Evolutionary conservation across 371 early-diverging fungal genomes (phyloP).

Genomic region (Mortierella sp.): DNA sequence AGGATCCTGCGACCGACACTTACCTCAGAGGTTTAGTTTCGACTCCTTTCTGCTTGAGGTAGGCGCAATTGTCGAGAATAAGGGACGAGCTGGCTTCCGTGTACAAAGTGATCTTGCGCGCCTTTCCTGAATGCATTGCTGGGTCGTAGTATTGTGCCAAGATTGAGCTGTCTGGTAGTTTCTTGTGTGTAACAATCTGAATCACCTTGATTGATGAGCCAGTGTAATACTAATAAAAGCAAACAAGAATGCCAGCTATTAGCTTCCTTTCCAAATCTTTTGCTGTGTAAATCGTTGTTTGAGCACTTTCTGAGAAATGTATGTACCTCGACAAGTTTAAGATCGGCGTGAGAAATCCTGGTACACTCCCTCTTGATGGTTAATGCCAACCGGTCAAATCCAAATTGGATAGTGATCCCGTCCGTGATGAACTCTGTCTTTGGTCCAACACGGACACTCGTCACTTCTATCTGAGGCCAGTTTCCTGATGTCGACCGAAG

Average conservation of each 20-base stretch:
- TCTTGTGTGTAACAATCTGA: slow-evolving; percentile 31
- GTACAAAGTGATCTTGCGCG: slow-evolving; percentile 37
- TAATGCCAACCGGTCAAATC: slow-evolving; percentile 34
- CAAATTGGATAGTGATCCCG: slow-evolving; percentile 45
- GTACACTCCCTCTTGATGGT: slow-evolving; percentile 42
- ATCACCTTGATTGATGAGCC: slow-evolving; percentile 33
- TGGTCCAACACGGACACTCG: slow-evolving; percentile 35
- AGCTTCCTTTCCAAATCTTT: neutral
- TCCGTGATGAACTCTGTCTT: slow-evolving; percentile 30
- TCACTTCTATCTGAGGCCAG: slow-evolving; percentile 42
- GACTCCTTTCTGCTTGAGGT: slow-evolving; percentile 35
- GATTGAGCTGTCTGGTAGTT: slow-evolving; percentile 31
- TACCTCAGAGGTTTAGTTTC: slow-evolving; percentile 38
- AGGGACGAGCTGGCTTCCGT: slow-evolving; percentile 27
- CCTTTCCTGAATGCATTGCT: slow-evolving; percentile 12
- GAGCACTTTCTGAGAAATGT: neutral
- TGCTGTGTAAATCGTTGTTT: neutral
- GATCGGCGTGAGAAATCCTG: slow-evolving; percentile 31
- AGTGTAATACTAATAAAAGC: slow-evolving; percentile 42
- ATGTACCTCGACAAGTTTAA: slow-evolving; percentile 42
- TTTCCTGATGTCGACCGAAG: slow-evolving; percentile 6
- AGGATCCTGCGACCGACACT: neutral
- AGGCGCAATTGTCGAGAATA: slow-evolving; percentile 23
- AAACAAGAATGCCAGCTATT: neutral
- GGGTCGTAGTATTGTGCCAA: slow-evolving; percentile 41